These are phyloP conservation scores for Marchantia paleacea DNA, from an alignment of 225 moss, liverwort and hornwort species.

Conservation along the genomic window DNA sequence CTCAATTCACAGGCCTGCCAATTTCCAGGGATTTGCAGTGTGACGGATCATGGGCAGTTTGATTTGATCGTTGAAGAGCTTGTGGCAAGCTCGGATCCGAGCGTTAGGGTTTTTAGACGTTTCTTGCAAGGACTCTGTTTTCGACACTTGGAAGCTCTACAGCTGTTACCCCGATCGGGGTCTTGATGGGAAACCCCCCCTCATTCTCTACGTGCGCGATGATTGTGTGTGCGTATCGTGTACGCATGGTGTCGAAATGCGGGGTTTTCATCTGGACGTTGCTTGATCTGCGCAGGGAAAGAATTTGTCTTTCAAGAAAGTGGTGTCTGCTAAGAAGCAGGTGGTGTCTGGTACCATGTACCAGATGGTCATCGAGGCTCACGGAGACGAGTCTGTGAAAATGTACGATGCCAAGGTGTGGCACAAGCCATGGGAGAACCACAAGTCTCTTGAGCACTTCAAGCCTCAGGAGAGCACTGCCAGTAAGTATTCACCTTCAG, in stretches of 20 bases:
- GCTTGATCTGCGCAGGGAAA: conserved; percentile 29
- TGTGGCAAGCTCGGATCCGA: too few species aligned
- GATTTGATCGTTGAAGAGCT: not conserved
- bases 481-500: conserved; percentile 29
- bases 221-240: too few species aligned
- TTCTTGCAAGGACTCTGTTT: too few species aligned
- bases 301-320: conserved; percentile 70
- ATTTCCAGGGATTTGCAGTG: too few species aligned
- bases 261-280: not conserved
- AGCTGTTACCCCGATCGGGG: too few species aligned
- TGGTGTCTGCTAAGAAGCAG: conserved; percentile 66
- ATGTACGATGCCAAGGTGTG: conserved; percentile 59
- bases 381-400: conserved; percentile 46
- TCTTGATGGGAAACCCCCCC: too few species aligned
- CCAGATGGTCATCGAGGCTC: conserved; percentile 67
- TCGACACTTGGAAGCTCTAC: too few species aligned
- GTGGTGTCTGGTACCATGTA: conserved; percentile 87
- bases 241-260: too few species aligned
- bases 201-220: too few species aligned
- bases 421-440: conserved; percentile 47
- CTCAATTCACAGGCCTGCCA: too few species aligned
- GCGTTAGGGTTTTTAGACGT: too few species aligned
- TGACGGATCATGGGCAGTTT: not conserved
- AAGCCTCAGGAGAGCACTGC: conserved; percentile 29
- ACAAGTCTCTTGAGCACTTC: conserved; percentile 47